phyloP scores from a whole-genome alignment of 2,329 filamentous ascomycete genomes.

The Ceratocystis alfenasii region DNA sequence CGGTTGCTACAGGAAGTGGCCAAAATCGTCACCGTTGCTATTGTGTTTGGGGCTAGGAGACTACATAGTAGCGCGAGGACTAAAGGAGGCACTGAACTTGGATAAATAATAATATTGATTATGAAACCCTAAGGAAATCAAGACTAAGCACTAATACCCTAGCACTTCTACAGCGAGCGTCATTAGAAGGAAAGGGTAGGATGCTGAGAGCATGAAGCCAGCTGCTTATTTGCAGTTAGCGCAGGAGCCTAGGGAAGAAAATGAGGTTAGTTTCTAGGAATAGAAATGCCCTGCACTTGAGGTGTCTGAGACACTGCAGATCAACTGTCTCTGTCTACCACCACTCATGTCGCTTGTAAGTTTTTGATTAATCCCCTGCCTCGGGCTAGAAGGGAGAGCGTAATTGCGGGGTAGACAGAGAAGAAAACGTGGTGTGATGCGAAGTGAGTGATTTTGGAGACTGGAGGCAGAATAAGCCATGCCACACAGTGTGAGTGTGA shows the following conservation, averaged over 20 bases:
- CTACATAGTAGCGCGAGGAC: too few relatives aligned
- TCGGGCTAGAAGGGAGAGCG: neutral
- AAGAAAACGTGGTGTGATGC: neutral
- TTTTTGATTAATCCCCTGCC: neutral
- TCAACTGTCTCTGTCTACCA: too few relatives aligned
- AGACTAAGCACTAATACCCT: neutral
- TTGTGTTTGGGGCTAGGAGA: too few relatives aligned
- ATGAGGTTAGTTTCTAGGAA: neutral
- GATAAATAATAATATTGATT: too few relatives aligned
- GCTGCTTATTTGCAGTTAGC: constrained; percentile 15
- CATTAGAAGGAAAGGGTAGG: neutral
- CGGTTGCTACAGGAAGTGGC: too few relatives aligned
- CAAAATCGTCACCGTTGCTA: too few relatives aligned
- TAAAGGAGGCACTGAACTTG: too few relatives aligned
- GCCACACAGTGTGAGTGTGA: neutral
- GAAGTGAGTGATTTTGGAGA: neutral
- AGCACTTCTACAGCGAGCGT: neutral
- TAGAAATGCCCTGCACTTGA: neutral
- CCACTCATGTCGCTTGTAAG: too few relatives aligned
- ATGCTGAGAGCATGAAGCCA: neutral
- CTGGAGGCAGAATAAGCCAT: neutral
- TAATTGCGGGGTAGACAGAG: constrained; percentile 4
- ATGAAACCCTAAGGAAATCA: neutral
- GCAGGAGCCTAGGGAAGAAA: constrained; percentile 14
- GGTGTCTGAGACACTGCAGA: too few relatives aligned